Conservation (phyloP, 2,329 filamentous ascomycete genomes). For the Colletotrichum sp. region DNA sequence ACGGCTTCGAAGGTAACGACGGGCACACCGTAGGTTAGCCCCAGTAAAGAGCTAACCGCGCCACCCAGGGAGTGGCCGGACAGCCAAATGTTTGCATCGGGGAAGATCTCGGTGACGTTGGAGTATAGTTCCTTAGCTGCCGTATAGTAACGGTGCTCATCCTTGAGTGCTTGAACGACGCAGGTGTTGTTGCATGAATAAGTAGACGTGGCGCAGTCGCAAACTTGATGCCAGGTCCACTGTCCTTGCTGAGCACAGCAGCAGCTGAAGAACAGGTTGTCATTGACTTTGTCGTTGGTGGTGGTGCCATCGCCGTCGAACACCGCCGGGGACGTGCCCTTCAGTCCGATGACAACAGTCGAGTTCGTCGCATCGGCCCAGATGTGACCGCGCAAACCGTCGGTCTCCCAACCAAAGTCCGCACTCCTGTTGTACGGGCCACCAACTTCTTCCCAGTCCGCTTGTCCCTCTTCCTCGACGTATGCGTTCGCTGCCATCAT, state of each 20-base stretch:
- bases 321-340: conserved; percentile 87
- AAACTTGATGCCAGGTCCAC: conserved; percentile 89
- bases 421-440: conserved; percentile 82
- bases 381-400: conserved; percentile 90
- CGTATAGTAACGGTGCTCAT: conserved; percentile 91
- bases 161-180: conserved; percentile 73
- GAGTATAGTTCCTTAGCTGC: conserved; percentile 88
- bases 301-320: conserved; percentile 98
- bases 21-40: conserved; percentile 88
- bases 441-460: conserved; percentile 85
- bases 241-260: conserved; percentile 95
- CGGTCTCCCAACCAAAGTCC: conserved; percentile 91
- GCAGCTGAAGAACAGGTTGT: conserved; percentile 97
- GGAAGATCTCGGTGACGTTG: conserved; percentile 90
- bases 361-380: conserved; percentile 86
- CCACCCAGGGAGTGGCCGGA: conserved; percentile 93
- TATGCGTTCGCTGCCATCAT: conserved; percentile 92
- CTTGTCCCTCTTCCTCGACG: conserved; percentile 71
- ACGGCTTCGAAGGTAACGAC: conserved; percentile 94
- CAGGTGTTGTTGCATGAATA: conserved; percentile 95
- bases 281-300: conserved; percentile 96
- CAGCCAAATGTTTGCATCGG: conserved; percentile 84
- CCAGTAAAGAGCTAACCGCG: conserved; percentile 85
- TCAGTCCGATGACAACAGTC: conserved; percentile 89
- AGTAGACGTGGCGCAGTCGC: conserved; percentile 86